Evolutionary conservation across 345 rosid species (phyloP), one percentile per base, ranked within the genome.

Genomic region (Rubroshorea leprosula): DNA sequence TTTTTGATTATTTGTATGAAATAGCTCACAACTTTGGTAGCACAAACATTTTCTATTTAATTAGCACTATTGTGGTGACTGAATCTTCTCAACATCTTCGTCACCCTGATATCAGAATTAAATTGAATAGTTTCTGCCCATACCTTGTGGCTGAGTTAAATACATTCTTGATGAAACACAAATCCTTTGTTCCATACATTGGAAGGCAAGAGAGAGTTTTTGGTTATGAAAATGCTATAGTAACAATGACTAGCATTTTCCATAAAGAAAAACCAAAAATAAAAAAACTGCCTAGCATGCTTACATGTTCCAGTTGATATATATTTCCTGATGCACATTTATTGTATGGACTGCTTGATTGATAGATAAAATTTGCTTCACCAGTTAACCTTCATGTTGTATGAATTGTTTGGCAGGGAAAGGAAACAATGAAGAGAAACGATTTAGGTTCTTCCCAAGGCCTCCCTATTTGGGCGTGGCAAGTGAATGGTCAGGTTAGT

Each of bases 381-480:
- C 41, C 41, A 35, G 9, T 9, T 9, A 9, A 9, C 35, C 9
- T 29, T 29, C 9, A 6, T 35, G 41, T 35, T 49, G 0, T 12
- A 13, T 13, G 25, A 25, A 26, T 43, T 23, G 23, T 64, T 54
- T 55, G 60, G 67, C 90, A 90, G 95, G 93, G 75, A 69, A 75
- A 73, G 68, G 73, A 76, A 55, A 62, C 65, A 39, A 76, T 72
- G 62, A 74, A 70, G 64, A 69, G 78, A 63, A 65, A 59, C 43
- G 79, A 68, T 55, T 29, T 60, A 58, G 67, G 71, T 53, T 72
- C 82, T 68, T 72, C 81, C 16, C 81, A 72, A 59, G 71, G 71
- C 63, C 71, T 65, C 66, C 79, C 80, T 39, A 68, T 55, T 74
- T 79, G 95, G 88, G 78, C 76, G 41, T 81, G 94, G 91, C 86